Conservation (phyloP, 441 rosid species). For the Biscutella laevigata region DNA sequence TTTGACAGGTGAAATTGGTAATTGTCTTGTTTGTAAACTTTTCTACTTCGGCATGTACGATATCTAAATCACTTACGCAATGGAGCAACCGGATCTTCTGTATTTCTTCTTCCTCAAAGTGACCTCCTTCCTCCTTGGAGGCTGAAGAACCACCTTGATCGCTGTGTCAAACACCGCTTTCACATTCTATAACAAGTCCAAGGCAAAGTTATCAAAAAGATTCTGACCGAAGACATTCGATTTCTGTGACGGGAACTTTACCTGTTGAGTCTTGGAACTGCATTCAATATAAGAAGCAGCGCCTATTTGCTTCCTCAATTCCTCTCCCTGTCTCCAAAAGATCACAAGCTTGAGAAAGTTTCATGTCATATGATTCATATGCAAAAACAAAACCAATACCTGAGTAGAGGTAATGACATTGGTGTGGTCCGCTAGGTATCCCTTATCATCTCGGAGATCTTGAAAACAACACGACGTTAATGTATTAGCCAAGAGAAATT, state of each 20-base stretch:
- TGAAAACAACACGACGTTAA: not conserved
- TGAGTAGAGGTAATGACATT: constrained; percentile 64
- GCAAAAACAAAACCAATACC: constrained; percentile 30
- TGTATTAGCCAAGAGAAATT: not conserved
- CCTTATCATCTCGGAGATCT: constrained; percentile 85
- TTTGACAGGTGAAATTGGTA: not conserved
- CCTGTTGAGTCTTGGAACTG: constrained; percentile 98
- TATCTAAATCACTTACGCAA: too few relatives aligned
- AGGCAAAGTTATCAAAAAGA: not conserved
- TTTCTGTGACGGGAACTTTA: constrained; percentile 13
- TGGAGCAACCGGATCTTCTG: constrained; percentile 53
- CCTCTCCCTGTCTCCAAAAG: constrained; percentile 57
- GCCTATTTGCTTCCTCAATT: constrained; percentile 88
- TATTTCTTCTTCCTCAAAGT: constrained; percentile 55
- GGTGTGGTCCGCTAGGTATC: constrained; percentile 59
- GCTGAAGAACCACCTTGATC: constrained; percentile 93
- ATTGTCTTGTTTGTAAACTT: too few relatives aligned
- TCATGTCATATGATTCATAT: not conserved
- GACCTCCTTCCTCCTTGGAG: constrained; percentile 76
- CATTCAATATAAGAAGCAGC: constrained; percentile 95
- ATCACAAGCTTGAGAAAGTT: constrained; percentile 7
- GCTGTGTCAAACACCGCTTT: constrained; percentile 91
- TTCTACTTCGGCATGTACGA: too few relatives aligned
- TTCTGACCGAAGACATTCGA: not conserved
- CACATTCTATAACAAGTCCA: constrained; percentile 51